phyloP scores from a whole-genome alignment of 2,329 filamentous ascomycete genomes.

The Claviceps purpurea region DNA sequence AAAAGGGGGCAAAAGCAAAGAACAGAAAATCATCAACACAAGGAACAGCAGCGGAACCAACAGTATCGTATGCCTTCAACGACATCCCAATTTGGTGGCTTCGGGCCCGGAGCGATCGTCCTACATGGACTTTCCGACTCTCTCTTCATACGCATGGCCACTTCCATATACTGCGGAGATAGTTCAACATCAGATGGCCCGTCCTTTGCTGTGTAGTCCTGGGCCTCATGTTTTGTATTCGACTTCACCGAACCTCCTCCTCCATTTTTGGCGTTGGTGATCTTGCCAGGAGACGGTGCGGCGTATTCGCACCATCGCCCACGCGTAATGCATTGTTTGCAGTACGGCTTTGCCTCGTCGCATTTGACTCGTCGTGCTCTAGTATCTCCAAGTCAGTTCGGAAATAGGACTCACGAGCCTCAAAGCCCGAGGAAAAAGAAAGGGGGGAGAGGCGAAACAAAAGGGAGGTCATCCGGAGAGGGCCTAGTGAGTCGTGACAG shows the following conservation, averaged over 20 bases:
- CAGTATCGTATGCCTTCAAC: slow-evolving; percentile 2
- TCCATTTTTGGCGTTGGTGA: not conserved
- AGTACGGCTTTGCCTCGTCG: slow-evolving; percentile 3
- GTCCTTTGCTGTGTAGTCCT: not conserved
- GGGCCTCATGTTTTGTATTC: not conserved
- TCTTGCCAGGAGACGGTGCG: not conserved
- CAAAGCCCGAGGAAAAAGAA: not conserved
- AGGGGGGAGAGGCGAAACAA: too few relatives aligned
- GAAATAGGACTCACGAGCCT: not conserved
- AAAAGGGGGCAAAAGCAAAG: not conserved
- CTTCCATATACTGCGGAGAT: not conserved
- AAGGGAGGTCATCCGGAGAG: not conserved
- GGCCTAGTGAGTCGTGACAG: not conserved
- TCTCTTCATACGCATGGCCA: not conserved
- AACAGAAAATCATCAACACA: not conserved
- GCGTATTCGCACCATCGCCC: slow-evolving; percentile 4
- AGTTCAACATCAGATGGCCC: not conserved
- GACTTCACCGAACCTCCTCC: not conserved
- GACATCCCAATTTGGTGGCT: slow-evolving; percentile 3
- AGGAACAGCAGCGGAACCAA: not conserved
- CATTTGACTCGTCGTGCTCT: slow-evolving; percentile 3
- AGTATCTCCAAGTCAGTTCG: not conserved
- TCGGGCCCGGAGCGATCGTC: not conserved
- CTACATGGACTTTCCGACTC: not conserved
- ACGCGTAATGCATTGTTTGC: slow-evolving; percentile 3